Evolutionary conservation across 73 alveolate genomes (phyloP), one percentile per base, ranked within the genome.

Genomic region (Symbiodinium pilosum): DNA sequence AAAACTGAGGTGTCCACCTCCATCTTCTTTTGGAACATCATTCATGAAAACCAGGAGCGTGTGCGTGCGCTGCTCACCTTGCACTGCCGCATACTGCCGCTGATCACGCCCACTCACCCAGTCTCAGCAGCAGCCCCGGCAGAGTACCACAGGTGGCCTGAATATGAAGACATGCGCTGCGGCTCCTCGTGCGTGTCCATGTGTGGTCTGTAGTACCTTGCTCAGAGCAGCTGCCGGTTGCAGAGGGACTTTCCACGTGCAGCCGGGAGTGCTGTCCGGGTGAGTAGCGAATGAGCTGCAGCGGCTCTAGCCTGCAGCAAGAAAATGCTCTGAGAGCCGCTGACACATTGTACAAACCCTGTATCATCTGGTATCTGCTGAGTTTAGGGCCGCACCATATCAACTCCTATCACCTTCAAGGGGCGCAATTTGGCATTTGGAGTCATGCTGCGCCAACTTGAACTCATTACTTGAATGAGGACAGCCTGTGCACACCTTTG

Each of bases 171-270:
- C 83, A 59, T 91, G 52, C 97, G 73, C 77, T 71, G 75, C 7
- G 97, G 97, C 89, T 91, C 97, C 84, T 91, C 97, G 40, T 91
- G 97, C 21, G 97, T 91, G 81, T 91, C 97, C 97, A 91, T 91
- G 85, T 91, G 97, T 20, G 97, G 97, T 38, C 89, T 91, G 77
- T 91, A 91, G 88, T 91, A 91, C 97, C 97, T 91, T 38, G 40
- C n/a, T n/a, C n/a, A n/a, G 21, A 47, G 59, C 14, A 47, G 59
- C 21, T 47, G 59, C 14, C 59, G 14, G 59, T 6, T 14, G 14
- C 59, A 47, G 59, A 6, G 14, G 59, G 59, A 14, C 6, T 28
- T 64, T 18, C 81, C 30, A 24, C 24, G 81, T 34, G 44, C 44
- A 16, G 85, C 41, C 85, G 14, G 43, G 0, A 43, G 30, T 75